Percentiles rank a stretch among this genome's conserved stretches.
These are phyloP conservation scores for Leptographium wingfieldii DNA, from an alignment of 2,329 filamentous ascomycete species.

Conservation along the genomic window DNA sequence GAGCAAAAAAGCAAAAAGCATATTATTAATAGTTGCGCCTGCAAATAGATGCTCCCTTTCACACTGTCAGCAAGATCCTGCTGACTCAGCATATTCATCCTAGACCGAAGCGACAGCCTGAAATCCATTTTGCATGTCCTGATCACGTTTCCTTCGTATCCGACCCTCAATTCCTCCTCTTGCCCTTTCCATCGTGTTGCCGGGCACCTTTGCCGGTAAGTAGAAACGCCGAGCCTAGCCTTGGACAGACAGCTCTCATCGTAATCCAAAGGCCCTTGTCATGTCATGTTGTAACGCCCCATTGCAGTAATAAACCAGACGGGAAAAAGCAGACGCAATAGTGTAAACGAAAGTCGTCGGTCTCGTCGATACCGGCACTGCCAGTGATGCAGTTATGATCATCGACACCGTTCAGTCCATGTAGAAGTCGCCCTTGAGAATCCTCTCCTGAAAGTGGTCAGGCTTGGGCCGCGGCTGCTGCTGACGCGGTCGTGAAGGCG, in stretches of 20 bases:
- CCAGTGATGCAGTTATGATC: not conserved
- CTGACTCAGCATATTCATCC: too few relatives aligned
- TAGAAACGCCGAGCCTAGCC: not conserved
- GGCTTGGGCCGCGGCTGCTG: slow-evolving; percentile 51
- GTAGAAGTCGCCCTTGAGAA: slow-evolving; percentile 94
- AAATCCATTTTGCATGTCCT: too few relatives aligned
- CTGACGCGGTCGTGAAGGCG: slow-evolving; percentile 32
- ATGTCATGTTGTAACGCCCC: not conserved
- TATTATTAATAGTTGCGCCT: not conserved
- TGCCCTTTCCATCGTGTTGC: too few relatives aligned
- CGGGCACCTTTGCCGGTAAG: too few relatives aligned
- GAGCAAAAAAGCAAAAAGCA: too few relatives aligned
- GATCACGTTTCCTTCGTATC: too few relatives aligned
- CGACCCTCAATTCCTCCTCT: too few relatives aligned
- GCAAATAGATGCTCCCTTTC: too few relatives aligned
- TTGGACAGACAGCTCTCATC: not conserved
- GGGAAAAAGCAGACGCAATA: not conserved
- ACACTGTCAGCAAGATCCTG: too few relatives aligned
- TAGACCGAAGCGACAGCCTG: too few relatives aligned
- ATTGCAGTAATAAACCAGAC: not conserved
- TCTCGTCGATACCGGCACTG: not conserved
- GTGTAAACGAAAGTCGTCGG: not conserved
- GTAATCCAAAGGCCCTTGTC: too few relatives aligned
- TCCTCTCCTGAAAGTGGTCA: slow-evolving; percentile 92
- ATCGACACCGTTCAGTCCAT: slow-evolving; percentile 58